A percentile compares a stretch with the other conserved stretches of the same genome.
phyloP scores from a whole-genome alignment of 2,329 filamentous ascomycete genomes.

The Amylocarpus encephaloides region DNA sequence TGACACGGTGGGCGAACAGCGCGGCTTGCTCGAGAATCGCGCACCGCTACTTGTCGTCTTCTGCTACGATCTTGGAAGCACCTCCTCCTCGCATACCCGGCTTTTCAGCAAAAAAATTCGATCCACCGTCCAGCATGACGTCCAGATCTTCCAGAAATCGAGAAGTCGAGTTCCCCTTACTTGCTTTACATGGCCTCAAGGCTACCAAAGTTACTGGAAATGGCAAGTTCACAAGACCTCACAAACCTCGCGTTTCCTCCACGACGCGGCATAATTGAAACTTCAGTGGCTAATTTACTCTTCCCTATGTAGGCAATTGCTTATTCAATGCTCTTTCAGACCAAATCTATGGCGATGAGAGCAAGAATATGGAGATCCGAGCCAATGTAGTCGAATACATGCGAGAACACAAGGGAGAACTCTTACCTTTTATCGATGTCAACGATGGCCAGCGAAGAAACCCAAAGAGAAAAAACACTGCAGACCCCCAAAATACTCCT shows the following conservation, averaged over 20 bases:
- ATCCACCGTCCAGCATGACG: constrained; percentile 6
- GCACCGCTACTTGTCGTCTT: background rate
- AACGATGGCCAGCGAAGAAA: constrained; percentile 48
- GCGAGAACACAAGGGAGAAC: constrained; percentile 52
- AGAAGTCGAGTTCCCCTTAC: constrained; percentile 46
- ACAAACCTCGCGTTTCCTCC: constrained; percentile 15
- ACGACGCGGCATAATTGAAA: background rate
- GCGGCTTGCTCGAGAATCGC: background rate
- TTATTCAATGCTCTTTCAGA: constrained; percentile 63
- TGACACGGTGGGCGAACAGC: background rate
- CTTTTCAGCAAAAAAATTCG: too few species aligned
- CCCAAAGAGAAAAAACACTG: constrained; percentile 46
- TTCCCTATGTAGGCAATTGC: constrained; percentile 51
- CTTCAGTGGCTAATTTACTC: constrained; percentile 9
- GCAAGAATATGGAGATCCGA: constrained; percentile 52
- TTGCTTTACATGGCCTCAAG: constrained; percentile 52
- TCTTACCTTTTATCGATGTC: constrained; percentile 57
- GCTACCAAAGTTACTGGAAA: constrained; percentile 53
- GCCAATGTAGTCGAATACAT: constrained; percentile 55
- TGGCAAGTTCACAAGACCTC: constrained; percentile 42
- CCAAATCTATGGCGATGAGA: constrained; percentile 57
- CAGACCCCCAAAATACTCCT: constrained; percentile 38
- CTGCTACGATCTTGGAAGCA: constrained; percentile 1
- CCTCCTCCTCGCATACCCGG: background rate
- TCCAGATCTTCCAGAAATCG: background rate